phyloP scores from a whole-genome alignment of 1,139 yeast genomes.

The Kurtzmaniella quercitrusa region DNA sequence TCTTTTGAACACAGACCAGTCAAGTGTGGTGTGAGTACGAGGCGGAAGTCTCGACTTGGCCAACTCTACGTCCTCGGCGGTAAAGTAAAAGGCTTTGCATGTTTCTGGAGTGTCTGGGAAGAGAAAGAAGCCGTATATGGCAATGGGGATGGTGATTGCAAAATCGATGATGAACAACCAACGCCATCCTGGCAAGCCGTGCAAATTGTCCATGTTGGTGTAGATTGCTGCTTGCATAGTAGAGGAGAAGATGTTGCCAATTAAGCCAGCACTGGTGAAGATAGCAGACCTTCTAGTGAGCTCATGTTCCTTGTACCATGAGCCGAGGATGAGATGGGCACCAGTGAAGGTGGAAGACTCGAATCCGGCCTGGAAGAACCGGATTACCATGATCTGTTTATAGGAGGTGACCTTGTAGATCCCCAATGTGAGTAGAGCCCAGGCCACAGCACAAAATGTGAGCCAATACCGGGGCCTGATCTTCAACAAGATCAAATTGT shows the following conservation, averaged over 20 bases:
- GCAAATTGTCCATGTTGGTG: slow-evolving; percentile 23
- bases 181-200: slow-evolving; percentile 35
- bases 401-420: slow-evolving; percentile 41
- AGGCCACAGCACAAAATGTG: slow-evolving; percentile 47
- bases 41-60: slow-evolving; percentile 37
- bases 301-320: slow-evolving; percentile 50
- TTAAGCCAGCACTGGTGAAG: slow-evolving; percentile 37
- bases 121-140: slow-evolving; percentile 48
- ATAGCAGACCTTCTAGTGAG: slow-evolving; percentile 32
- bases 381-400: slow-evolving; percentile 43
- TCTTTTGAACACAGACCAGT: slow-evolving; percentile 42
- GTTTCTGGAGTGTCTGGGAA: slow-evolving; percentile 59
- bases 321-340: slow-evolving; percentile 48
- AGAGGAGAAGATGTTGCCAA: slow-evolving; percentile 46
- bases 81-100: slow-evolving; percentile 22
- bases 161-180: slow-evolving; percentile 39
- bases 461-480: slow-evolving; percentile 54
- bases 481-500: slow-evolving; percentile 45
- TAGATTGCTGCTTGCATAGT: slow-evolving; percentile 34
- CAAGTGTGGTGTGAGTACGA: slow-evolving; percentile 32
- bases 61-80: slow-evolving; percentile 30
- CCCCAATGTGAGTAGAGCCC: slow-evolving; percentile 54
- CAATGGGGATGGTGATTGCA: slow-evolving; percentile 41
- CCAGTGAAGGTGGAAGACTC: slow-evolving; percentile 55
- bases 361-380: slow-evolving; percentile 53